phyloP scores from a whole-genome alignment of 768 basidiomycete genomes.

The Stropharia rugosoannulata region DNA sequence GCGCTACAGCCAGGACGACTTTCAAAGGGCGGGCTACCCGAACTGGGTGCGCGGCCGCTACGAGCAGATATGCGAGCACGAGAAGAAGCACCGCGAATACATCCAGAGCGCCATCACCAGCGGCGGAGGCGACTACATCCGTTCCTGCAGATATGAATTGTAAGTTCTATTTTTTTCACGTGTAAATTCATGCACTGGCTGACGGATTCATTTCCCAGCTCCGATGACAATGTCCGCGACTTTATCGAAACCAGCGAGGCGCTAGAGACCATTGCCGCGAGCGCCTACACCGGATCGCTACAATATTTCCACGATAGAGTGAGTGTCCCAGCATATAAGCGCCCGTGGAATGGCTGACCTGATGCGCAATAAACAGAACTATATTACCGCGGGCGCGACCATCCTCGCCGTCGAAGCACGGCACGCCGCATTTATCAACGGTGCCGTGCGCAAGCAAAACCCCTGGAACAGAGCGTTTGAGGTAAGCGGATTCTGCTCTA shows the following conservation, averaged over 20 bases:
- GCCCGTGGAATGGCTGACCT: not conserved
- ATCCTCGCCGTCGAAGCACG: slow-evolving; percentile 63
- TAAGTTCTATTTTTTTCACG: slow-evolving; percentile 23
- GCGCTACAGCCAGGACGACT: slow-evolving; percentile 44
- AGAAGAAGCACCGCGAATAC: slow-evolving; percentile 40
- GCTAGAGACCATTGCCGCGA: slow-evolving; percentile 55
- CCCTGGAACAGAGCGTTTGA: slow-evolving; percentile 65
- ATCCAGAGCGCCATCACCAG: slow-evolving; percentile 41
- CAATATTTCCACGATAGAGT: slow-evolving; percentile 43
- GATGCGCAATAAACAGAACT: slow-evolving; percentile 19
- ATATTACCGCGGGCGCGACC: slow-evolving; percentile 52
- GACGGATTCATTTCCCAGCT: slow-evolving; percentile 12
- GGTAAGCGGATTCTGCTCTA: slow-evolving; percentile 27
- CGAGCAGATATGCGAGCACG: slow-evolving; percentile 53
- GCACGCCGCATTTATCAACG: slow-evolving; percentile 63
- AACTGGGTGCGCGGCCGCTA: slow-evolving; percentile 49
- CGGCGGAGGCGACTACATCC: slow-evolving; percentile 33
- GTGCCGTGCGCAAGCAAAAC: slow-evolving; percentile 43
- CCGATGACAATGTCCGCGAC: slow-evolving; percentile 42
- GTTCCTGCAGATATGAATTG: slow-evolving; percentile 65
- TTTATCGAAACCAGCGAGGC: slow-evolving; percentile 51
- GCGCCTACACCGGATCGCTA: slow-evolving; percentile 60
- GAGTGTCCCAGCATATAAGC: slow-evolving; percentile 5
- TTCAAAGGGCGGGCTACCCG: slow-evolving; percentile 45
- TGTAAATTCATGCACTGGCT: not conserved